Base-by-base conservation (phyloP, 345 rosid genomes). In the Hevea brasiliensis region DNA sequence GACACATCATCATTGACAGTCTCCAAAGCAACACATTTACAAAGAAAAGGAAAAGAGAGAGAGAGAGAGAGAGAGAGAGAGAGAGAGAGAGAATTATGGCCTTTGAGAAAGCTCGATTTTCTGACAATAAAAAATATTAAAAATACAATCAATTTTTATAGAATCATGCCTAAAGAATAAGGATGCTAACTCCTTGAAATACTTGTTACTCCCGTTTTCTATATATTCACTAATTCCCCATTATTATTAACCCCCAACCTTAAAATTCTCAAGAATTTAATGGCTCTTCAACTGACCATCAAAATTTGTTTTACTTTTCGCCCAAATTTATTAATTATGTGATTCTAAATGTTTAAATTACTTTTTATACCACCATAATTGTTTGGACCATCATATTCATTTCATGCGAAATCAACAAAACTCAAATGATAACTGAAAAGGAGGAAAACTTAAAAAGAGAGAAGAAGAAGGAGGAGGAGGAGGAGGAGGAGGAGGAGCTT, bases 401-500 rank as follows among this genome's bases (percentile, higher is more conserved):
- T 23, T 41, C 20, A 66, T 42, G 48, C 14, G 13, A 26, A 42
- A 63, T 63, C 5, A 41, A 63, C 26, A 37, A 65, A 45, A 23
- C 63, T 29, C 6, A 48, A 5, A 64, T 13, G 48, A n/a, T 0
- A 72, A 21, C n/a, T 8, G 8, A 47, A 61, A 21, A 37, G 37
- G 20, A 45, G 53, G 37, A 37, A 23, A 32, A 51, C 8, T 17
- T n/a, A 6, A 18, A 32, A 20, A 44, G 37, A 59, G n/a, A 48
- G 55, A 50, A 40, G 48, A 15, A 24, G n/a, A 54, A 41, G 64
- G 65, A 67, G 74, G 54, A 51, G 17, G 13, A 24, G n/a, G 48
- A 41, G 64, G 65, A 67, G 74, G 54, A 51, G 17, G 13, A 67
- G 71, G 54, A 51, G 9, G 50, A 4, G 10, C 2, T 8, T 8